Percentiles rank a stretch among this genome's conserved stretches.
Evolutionary conservation across 495 filamentous ascomycete species (phyloP).

Genomic region (Saxophila tyrrhenica): DNA sequence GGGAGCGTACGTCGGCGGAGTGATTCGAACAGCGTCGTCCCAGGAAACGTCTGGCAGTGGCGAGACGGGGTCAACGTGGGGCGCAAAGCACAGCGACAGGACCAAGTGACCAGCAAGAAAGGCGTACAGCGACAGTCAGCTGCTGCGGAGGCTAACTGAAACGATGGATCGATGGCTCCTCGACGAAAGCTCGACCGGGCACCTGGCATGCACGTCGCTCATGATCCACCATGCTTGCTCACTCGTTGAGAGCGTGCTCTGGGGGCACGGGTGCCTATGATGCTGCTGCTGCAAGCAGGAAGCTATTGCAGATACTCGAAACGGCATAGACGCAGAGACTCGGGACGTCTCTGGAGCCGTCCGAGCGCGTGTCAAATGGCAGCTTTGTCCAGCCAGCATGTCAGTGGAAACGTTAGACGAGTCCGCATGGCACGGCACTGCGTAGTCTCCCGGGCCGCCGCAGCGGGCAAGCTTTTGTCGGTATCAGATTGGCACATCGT

Average conservation of each 20-base stretch:
- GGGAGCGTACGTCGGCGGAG: neutral
- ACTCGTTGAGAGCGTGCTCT: neutral
- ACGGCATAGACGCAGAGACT: neutral
- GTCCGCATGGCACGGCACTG: no score
- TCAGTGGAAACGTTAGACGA: neutral
- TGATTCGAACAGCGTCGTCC: neutral
- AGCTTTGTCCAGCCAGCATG: neutral
- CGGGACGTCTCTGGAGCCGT: neutral
- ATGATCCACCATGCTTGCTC: neutral
- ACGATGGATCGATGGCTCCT: neutral
- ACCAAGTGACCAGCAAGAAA: neutral
- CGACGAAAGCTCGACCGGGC: no score
- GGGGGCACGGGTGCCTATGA: neutral
- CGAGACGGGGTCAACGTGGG: neutral
- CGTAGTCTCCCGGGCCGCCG: no score
- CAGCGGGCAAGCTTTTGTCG: neutral
- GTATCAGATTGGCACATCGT: neutral
- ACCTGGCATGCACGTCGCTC: neutral
- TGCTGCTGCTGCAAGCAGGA: neutral
- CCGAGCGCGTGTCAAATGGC: constrained; percentile 7
- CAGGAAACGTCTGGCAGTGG: neutral
- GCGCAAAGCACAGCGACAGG: neutral
- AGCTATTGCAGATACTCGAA: neutral
- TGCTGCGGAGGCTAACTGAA: neutral
- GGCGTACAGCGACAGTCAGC: neutral